Base-by-base conservation (phyloP, 1,284 basidiomycete species). In the Entoloma clypeatum region DNA sequence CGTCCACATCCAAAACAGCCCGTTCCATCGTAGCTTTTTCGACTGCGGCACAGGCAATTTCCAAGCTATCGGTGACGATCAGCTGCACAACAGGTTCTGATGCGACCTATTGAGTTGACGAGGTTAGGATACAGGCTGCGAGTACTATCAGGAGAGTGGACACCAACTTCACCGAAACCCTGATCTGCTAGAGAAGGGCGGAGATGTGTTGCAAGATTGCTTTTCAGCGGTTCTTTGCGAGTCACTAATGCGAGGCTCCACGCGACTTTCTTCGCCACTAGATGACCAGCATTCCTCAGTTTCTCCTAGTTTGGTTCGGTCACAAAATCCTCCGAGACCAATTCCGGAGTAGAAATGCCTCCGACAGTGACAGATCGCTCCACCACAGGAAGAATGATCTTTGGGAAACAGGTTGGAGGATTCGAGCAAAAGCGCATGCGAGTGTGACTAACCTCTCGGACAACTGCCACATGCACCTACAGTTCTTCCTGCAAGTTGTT, bases 311-410 rank as follows among this genome's bases (percentile, higher is more conserved):
- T 92, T 13, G 84, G 73, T 54, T 99, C 96, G 49, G 92, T 93
- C 3, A 91, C 93, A 56, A 96, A 99, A 64, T 99, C 96, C 67
- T 99, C 99, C 45, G 86, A 79, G 21, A 97, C 91, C 7, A 99
- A 74, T 63, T 99, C 96, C 28, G 92, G 78, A 11, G 95, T 96
- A 14, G 96, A 99, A 53, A 99, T 97, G 22, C 93, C 92, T 6
- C 95, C 96, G 53, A 99, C 99, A 2, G 96, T 99, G 30, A 98
- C 96, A n/a, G 93, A 97, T 44, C 96, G 81, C 61, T 99, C 96
- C 13, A 99, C 95, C 35, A 99, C 95, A 3, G 96, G 96, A 11
- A 94, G 73, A 52, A 99, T 95, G 52, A 99, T 98, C 81, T 89
- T 53, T 2, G 39, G 29, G 28, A 31, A 39, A 36, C 31, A 28